Conservation (phyloP, 257 asterid species). For the Solanum piurae region DNA sequence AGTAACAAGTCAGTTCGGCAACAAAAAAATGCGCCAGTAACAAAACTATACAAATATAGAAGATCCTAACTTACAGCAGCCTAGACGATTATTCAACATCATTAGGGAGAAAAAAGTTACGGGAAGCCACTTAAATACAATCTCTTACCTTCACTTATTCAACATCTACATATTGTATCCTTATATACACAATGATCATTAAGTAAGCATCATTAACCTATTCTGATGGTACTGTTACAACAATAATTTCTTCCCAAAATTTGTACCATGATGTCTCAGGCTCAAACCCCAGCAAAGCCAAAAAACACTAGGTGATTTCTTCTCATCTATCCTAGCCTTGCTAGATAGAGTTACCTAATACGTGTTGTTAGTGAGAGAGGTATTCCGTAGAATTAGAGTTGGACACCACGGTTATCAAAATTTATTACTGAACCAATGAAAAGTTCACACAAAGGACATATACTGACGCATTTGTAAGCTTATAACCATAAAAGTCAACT, state of each 20-base stretch:
- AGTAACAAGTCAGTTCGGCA: background rate
- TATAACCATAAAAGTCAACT: background rate
- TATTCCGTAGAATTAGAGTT: background rate
- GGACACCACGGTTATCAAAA: background rate
- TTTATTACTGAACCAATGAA: background rate
- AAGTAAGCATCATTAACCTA: background rate
- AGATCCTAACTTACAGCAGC: background rate
- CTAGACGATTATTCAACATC: background rate
- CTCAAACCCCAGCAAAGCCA: background rate
- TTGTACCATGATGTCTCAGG: background rate
- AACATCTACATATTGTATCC: background rate
- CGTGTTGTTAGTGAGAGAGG: background rate
- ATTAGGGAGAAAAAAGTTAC: background rate
- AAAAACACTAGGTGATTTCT: background rate
- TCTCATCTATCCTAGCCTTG: background rate
- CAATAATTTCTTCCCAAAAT: background rate
- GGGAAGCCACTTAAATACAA: background rate
- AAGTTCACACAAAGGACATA: background rate
- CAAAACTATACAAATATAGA: background rate
- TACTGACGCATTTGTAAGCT: background rate
- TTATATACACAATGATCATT: background rate
- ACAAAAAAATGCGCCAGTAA: background rate
- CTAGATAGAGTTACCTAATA: background rate
- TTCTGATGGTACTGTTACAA: background rate
- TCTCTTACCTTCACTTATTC: background rate